Evolutionary conservation across 1,284 basidiomycete species (phyloP).

Genomic region (Sphagnurus paluster): DNA sequence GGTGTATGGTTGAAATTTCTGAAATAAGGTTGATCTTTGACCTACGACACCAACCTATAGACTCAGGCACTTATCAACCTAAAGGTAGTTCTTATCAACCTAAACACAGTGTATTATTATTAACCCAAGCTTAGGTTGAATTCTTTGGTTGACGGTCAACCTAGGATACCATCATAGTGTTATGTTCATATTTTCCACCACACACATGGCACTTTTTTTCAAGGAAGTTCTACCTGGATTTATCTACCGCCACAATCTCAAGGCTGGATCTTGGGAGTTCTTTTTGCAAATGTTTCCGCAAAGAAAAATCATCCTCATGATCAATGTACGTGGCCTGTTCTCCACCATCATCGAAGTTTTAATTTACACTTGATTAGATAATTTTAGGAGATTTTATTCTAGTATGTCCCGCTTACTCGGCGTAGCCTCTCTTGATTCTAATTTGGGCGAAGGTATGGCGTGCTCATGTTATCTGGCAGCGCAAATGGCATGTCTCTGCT

Average conservation of each 20-base stretch:
- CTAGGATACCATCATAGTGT: no score
- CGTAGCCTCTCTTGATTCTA: neutral
- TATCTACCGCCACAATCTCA: constrained; percentile 17
- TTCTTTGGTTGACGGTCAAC: no score
- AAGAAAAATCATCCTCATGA: constrained; percentile 25
- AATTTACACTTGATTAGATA: constrained; percentile 18
- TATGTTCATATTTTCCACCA: constrained; percentile 26
- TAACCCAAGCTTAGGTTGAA: no score
- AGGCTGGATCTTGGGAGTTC: constrained; percentile 18
- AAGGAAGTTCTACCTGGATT: constrained; percentile 24
- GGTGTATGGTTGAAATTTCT: no score
- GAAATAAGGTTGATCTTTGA: no score
- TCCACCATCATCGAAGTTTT: neutral
- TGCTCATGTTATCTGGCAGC: constrained; percentile 25
- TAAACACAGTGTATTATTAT: no score
- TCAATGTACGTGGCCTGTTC: constrained; percentile 20
- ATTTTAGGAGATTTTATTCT: constrained; percentile 25
- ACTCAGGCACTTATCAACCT: no score
- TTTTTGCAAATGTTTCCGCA: constrained; percentile 23
- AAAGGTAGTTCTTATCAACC: no score
- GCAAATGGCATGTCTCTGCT: constrained; percentile 18
- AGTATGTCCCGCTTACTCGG: constrained; percentile 13
- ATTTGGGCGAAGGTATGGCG: constrained; percentile 22
- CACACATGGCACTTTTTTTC: constrained; percentile 23
- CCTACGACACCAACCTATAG: no score